These are phyloP conservation scores for Colletotrichum godetiae DNA, from an alignment of 2,329 filamentous ascomycete species.

Conservation along the genomic window DNA sequence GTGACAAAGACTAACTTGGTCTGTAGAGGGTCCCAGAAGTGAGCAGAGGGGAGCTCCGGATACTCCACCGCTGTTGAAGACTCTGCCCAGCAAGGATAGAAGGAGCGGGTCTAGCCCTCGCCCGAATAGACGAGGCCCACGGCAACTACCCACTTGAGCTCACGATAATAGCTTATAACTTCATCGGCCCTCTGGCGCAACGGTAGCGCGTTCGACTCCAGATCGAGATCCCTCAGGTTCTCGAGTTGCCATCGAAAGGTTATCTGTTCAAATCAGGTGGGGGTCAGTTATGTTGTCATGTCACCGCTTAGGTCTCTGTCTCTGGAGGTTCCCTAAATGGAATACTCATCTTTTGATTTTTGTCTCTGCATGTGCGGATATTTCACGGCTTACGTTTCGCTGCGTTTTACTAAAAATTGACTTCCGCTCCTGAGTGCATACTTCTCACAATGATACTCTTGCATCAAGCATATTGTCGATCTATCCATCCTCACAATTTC, in stretches of 20 bases:
- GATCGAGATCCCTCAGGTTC: not conserved
- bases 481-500: not conserved
- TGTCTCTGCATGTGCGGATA: not conserved
- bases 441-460: not conserved
- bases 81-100: not conserved
- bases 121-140: not conserved
- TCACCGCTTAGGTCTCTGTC: not conserved
- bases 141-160: not conserved
- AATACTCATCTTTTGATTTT: not conserved
- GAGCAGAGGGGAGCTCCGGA: not conserved
- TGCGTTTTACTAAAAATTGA: not conserved
- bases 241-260: constrained; percentile 8
- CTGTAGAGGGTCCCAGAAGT: too few relatives aligned
- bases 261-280: constrained; percentile 24
- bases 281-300: not conserved
- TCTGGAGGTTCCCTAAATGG: not conserved
- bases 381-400: not conserved
- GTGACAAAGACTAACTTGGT: too few relatives aligned
- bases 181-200: constrained; percentile 2
- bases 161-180: fast-evolving
- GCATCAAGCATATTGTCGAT: not conserved
- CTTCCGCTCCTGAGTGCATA: not conserved
- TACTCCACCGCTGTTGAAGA: not conserved
- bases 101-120: not conserved
- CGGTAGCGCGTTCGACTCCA: constrained; percentile 31